Evolutionary conservation across 371 early-diverging fungal species (phyloP).

Genomic region (Circinella umbellata): DNA sequence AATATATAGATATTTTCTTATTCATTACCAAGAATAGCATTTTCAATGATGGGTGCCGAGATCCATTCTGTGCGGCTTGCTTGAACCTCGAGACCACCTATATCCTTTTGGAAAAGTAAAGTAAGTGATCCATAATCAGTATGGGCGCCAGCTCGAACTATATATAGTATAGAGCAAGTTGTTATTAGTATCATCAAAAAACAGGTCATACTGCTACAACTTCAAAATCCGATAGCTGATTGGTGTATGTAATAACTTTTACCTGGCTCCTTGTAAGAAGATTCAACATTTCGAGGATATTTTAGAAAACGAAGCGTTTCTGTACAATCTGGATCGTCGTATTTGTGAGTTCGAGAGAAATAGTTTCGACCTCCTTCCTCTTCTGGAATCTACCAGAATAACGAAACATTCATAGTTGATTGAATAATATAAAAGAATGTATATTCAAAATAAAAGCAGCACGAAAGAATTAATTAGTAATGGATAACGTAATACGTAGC

Average conservation of each 20-base stretch:
- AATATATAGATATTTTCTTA: no score
- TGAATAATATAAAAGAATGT: no score
- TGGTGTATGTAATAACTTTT: no score
- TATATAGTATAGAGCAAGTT: not conserved
- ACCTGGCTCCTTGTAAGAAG: slow-evolving; percentile 20
- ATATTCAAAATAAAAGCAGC: no score
- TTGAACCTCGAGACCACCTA: slow-evolving; percentile 65
- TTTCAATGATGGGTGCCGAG: slow-evolving; percentile 55
- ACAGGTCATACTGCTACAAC: no score
- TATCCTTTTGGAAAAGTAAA: slow-evolving; percentile 64
- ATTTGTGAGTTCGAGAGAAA: slow-evolving; percentile 51
- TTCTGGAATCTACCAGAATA: slow-evolving; percentile 36
- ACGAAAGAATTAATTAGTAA: no score
- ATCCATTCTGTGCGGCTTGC: slow-evolving; percentile 49
- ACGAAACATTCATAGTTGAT: no score
- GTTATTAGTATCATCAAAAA: no score
- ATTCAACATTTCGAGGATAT: slow-evolving; percentile 42
- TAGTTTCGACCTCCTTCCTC: slow-evolving; percentile 47
- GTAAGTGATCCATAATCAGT: slow-evolving; percentile 70
- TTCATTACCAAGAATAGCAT: slow-evolving; percentile 37
- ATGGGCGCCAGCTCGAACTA: slow-evolving; percentile 27
- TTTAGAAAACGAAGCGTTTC: slow-evolving; percentile 54
- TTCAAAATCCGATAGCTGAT: no score
- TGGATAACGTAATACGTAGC: no score
- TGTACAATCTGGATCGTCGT: slow-evolving; percentile 37